Evolutionary conservation across 2,329 filamentous ascomycete species (phyloP).

Genomic region (Alternaria alternata): DNA sequence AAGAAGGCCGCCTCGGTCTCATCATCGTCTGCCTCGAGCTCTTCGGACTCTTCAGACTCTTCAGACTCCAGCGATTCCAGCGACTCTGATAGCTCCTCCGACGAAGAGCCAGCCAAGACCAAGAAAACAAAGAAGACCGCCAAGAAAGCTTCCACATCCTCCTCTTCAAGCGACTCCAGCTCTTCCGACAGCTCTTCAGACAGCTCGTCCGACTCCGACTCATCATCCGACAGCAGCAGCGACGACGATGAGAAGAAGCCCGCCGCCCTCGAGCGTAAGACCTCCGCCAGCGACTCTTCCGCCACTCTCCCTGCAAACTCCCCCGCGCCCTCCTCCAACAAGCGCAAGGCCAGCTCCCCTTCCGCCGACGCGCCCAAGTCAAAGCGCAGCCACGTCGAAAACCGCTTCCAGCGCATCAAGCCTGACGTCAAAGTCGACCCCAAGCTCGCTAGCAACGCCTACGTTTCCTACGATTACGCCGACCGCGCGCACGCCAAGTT

Average conservation of each 20-base stretch:
- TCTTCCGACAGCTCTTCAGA: constrained; percentile 17
- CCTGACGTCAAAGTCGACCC: constrained; percentile 73
- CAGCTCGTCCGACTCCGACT: constrained; percentile 27
- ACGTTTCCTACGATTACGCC: constrained; percentile 85
- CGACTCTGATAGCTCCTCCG: constrained; percentile 38
- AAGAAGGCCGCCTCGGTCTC: constrained; percentile 39
- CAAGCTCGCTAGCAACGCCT: constrained; percentile 79
- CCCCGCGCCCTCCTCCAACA: constrained; percentile 46
- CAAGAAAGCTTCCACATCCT: constrained; percentile 27
- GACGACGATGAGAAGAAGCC: constrained; percentile 42
- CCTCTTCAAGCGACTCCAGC: constrained; percentile 33
- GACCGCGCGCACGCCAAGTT: constrained; percentile 87
- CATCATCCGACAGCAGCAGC: constrained; percentile 25
- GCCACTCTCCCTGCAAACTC: constrained; percentile 45
- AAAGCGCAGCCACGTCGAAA: constrained; percentile 42
- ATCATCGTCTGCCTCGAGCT: constrained; percentile 45
- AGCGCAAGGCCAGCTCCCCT: constrained; percentile 52
- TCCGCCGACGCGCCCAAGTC: constrained; percentile 44
- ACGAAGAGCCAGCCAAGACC: constrained; percentile 24
- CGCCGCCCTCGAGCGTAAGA: constrained; percentile 17
- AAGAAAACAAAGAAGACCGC: constrained; percentile 22
- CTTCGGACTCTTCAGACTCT: constrained; percentile 29
- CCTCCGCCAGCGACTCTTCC: constrained; percentile 59
- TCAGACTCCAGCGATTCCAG: constrained; percentile 33
- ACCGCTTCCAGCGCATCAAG: constrained; percentile 80